Evolutionary conservation across 2,329 filamentous ascomycete genomes (phyloP).

Genomic region (Ploettnerulaceae sp.): DNA sequence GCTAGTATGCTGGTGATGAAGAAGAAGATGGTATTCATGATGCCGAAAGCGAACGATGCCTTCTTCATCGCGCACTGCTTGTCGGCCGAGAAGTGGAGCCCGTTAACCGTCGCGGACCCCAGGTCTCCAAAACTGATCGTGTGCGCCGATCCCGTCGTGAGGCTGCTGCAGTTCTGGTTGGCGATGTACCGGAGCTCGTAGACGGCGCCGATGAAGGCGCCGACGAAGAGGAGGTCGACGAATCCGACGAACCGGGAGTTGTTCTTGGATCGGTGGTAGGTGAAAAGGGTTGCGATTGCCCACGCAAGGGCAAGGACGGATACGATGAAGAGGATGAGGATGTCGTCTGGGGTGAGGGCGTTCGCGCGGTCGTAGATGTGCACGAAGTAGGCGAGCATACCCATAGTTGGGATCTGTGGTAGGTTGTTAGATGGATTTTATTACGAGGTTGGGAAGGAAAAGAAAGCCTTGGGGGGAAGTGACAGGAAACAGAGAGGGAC

Average conservation of each 20-base stretch:
- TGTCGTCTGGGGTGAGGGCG: constrained; percentile 54
- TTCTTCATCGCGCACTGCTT: constrained; percentile 92
- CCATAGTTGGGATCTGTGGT: constrained; percentile 56
- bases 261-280: constrained; percentile 56
- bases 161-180: constrained; percentile 61
- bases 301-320: constrained; percentile 58
- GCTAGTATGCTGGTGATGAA: constrained; percentile 71
- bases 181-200: constrained; percentile 56
- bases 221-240: constrained; percentile 57
- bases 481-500: constrained; percentile 22
- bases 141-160: constrained; percentile 46
- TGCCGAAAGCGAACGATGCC: constrained; percentile 80
- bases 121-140: constrained; percentile 58
- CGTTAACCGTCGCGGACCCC: constrained; percentile 48
- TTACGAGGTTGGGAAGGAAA: not conserved
- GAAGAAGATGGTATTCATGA: constrained; percentile 83
- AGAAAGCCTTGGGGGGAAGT: not conserved
- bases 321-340: constrained; percentile 65
- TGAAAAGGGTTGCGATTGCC: constrained; percentile 61
- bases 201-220: constrained; percentile 58
- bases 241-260: constrained; percentile 59
- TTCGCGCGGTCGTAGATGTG: constrained; percentile 53
- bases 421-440: constrained; percentile 8
- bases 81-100: constrained; percentile 52
- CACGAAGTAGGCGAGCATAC: constrained; percentile 64